Evolutionary conservation across 345 rosid genomes (phyloP), one percentile per base, ranked within the genome.

Genomic region (Capsella bursapastoris): DNA sequence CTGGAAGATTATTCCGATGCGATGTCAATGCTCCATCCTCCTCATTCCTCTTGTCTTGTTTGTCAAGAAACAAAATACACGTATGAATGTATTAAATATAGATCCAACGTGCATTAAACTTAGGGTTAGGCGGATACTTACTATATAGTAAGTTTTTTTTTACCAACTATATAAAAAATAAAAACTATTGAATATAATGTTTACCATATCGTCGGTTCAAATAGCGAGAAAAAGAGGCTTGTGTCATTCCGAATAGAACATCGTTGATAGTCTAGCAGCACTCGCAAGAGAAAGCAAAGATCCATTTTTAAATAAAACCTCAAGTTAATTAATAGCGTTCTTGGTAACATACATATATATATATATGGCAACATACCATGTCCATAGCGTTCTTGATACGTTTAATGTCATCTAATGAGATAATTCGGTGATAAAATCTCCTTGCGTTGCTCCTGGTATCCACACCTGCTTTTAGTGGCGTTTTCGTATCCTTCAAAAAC

Each of bases 241-340:
- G 89, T 41, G 89, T 84, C 16, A 85, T 59, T 60, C 93, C 97
- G 32, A 88, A 11, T 6, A 88, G 28, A 41, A 87, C 92, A 73
- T 92, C 96, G 16, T 88, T 90, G 67, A 90, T 57, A 10, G 97
- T 92, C 97, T 92, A 47, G 66, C 50, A 63, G 44, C 25, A 25
- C 0, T 4, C 7, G 7, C 12, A 43, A 75, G 57, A 53, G 22
- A 29, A 58, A 44, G n/a, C 14, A 50, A 66, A 66, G 12, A 73
- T 73, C 71, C 64, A 67, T 7, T 22, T 18, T 18, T 18, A 22
- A 22, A 22, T 1, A 59, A 65, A 8, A 8, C 27, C 13, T 45
- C 7, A 62, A 22, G 41, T 13, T 18, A 43, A 25, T 3, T 12
- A 14, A 69, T 52, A 22, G 25, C 25, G 25, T 22, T 22, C 25